These are phyloP conservation scores for Scheffersomyces amazonensis DNA, from an alignment of 805 yeast species.

Conservation along the genomic window DNA sequence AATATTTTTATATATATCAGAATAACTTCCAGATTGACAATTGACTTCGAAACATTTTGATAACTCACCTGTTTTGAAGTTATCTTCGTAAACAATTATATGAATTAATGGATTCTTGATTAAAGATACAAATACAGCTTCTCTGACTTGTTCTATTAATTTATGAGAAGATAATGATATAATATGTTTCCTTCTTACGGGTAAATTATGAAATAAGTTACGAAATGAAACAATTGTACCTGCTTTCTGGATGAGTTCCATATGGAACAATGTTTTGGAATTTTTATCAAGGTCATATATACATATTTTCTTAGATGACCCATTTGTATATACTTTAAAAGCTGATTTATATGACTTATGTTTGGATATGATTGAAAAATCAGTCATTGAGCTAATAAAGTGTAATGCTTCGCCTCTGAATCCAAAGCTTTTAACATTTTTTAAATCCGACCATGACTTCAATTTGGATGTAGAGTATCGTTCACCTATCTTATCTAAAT, in stretches of 20 bases:
- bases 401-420: conserved; percentile 72
- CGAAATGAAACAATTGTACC: conserved; percentile 41
- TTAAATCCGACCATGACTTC: conserved; percentile 32
- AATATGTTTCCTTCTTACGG: conserved; percentile 38
- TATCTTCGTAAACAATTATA: neutral
- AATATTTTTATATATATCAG: conserved; percentile 12
- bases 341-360: neutral
- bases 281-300: neutral
- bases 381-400: conserved; percentile 48
- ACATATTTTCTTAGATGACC: neutral
- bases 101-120: conserved; percentile 16
- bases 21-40: conserved; percentile 11
- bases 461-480: conserved; percentile 58
- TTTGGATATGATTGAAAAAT: conserved; percentile 49
- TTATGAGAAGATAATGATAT: conserved; percentile 14
- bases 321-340: neutral
- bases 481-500: conserved; percentile 45
- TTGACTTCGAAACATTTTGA: conserved; percentile 6
- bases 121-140: conserved; percentile 23
- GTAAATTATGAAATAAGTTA: conserved; percentile 41
- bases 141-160: conserved; percentile 24
- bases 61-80: neutral
- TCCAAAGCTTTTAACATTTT: conserved; percentile 48
- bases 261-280: conserved; percentile 1
- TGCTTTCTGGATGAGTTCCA: conserved; percentile 1